Evolutionary conservation across 1,139 yeast species (phyloP), one percentile per base, ranked within the genome.

Genomic region (Taphrina confusa): DNA sequence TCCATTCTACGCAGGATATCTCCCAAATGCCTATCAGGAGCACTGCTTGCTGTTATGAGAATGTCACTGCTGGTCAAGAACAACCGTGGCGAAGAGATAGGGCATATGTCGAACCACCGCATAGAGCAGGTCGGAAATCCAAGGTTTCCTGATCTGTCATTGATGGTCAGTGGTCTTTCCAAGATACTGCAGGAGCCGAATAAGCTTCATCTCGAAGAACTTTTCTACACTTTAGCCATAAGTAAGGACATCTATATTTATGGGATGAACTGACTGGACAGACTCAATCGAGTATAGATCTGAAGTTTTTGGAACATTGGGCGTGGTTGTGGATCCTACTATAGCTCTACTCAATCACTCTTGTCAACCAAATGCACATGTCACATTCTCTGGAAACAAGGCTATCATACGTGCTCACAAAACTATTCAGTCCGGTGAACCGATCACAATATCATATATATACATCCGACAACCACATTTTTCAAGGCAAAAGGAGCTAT

Each of bases 251-350:
- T 4, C 20, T 16, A 18, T 5, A 5, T 4, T 16, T 22, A 22
- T 16, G 8, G n/a, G 11, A 12, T 4, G 16, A 11, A 18, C 44
- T 39, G 27, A 44, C n/a, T 36, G 47, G 20, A 30, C 49, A 25
- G 61, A 63, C 28, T 45, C 64, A 6, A 61, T 58, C 5, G 40
- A 62, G 20, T 37, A 62, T 11, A 44, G 50, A 5, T 44, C 36
- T 12, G 57, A 57, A 1, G 16, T 33, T 8, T 60, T 55, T 22
- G 65, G 61, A 31, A 23, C 52, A 1, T 49, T 72, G 42, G 80
- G 80, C 0, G 57, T 68, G 8, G 68, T 70, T 65, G 68, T 77
- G 61, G 79, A 77, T 62, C 75, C 76, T 0, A 62, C 67, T 2
- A 71, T 76, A 62, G 67, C 79, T 4, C 63, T 76, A 51, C 66